Percentiles rank a stretch among this genome's conserved stretches.
Evolutionary conservation across 345 rosid species (phyloP).

Genomic region (Bruguiera sexangula): DNA sequence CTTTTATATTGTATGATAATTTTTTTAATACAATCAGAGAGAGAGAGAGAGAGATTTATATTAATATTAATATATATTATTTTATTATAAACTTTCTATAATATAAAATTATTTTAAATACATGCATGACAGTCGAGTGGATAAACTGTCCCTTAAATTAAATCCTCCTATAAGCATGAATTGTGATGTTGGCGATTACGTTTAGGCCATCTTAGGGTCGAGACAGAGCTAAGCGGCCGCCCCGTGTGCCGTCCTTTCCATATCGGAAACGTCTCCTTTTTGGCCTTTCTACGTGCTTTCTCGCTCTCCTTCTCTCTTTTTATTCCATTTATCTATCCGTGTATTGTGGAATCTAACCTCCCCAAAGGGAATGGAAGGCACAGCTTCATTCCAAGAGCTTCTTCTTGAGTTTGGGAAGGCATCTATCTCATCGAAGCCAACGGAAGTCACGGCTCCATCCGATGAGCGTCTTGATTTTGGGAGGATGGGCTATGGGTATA

Average conservation of each 20-base stretch:
- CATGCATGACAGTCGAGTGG: too few species aligned
- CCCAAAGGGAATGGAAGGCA: constrained; percentile 53
- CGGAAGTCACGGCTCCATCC: constrained; percentile 48
- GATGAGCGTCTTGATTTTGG: constrained; percentile 84
- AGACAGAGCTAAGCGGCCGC: background rate
- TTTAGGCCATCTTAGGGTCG: background rate
- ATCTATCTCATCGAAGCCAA: constrained; percentile 29
- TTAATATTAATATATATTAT: too few species aligned
- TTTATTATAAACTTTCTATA: too few species aligned
- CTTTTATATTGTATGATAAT: too few species aligned
- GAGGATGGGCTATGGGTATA: constrained; percentile 88
- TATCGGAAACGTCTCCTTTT: background rate
- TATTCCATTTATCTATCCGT: too few species aligned
- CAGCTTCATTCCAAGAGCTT: constrained; percentile 35
- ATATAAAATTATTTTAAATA: too few species aligned
- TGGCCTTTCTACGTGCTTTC: background rate
- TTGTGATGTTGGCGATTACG: too few species aligned
- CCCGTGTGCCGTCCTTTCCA: background rate
- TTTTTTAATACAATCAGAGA: too few species aligned
- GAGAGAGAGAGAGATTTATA: too few species aligned
- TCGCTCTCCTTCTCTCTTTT: background rate
- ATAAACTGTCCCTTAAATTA: too few species aligned
- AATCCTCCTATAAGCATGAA: too few species aligned
- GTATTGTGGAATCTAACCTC: background rate
- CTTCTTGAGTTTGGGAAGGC: constrained; percentile 76